These are phyloP conservation scores for Laetiporus sulphureus DNA, from an alignment of 1,284 basidiomycete genomes.

Conservation along the genomic window DNA sequence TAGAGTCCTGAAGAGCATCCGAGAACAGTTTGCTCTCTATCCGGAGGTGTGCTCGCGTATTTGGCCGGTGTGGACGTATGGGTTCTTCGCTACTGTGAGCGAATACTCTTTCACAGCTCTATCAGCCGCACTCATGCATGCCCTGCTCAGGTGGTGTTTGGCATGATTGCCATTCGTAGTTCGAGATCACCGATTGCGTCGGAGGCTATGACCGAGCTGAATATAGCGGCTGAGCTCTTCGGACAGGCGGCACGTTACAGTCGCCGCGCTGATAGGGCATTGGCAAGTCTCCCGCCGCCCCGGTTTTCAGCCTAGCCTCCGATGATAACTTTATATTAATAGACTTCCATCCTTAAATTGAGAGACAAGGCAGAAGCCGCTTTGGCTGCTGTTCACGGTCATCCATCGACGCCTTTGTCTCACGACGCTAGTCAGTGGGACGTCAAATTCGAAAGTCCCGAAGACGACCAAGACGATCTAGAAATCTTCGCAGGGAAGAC, in stretches of 20 bases:
- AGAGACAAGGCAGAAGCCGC: conserved; percentile 24
- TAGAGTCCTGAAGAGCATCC: conserved; percentile 27
- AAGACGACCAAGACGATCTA: conserved; percentile 56
- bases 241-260: conserved; percentile 19
- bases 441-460: conserved; percentile 18
- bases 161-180: conserved; percentile 23
- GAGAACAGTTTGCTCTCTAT: conserved; percentile 21
- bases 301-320: too few relatives aligned
- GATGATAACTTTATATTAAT: not conserved
- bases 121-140: not conserved
- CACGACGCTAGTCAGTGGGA: conserved; percentile 20
- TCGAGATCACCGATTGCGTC: conserved; percentile 23
- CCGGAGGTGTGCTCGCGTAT: conserved; percentile 27
- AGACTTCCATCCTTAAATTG: conserved; percentile 22
- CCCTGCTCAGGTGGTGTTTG: conserved; percentile 19
- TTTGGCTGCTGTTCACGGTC: conserved; percentile 15
- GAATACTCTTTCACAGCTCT: not conserved
- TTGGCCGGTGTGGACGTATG: conserved; percentile 33
- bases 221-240: conserved; percentile 24
- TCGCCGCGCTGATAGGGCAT: conserved; percentile 24
- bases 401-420: conserved; percentile 6
- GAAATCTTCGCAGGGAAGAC: conserved; percentile 50
- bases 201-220: conserved; percentile 22
- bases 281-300: conserved; percentile 26
- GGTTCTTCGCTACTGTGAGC: conserved; percentile 33